Conservation (phyloP, 2,329 filamentous ascomycete species). For the Colletotrichum eleusines region DNA sequence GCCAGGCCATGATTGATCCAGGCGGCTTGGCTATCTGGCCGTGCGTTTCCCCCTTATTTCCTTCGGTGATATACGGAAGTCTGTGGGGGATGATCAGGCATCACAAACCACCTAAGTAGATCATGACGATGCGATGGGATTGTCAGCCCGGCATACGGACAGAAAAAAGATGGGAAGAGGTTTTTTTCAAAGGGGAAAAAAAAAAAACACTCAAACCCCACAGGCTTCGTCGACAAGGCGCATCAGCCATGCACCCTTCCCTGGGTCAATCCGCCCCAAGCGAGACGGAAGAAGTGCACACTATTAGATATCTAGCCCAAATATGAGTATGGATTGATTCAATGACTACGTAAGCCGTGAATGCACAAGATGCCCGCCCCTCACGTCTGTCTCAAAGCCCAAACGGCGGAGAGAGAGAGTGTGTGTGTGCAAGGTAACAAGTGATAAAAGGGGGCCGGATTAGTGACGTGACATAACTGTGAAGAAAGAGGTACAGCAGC, state of each 20-base stretch:
- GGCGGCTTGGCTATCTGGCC: constrained; percentile 15
- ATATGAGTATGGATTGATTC: background rate
- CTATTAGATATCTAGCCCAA: background rate
- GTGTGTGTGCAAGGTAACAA: background rate
- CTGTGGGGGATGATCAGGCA: no score
- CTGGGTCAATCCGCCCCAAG: background rate
- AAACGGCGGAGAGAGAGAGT: background rate
- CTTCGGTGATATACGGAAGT: background rate
- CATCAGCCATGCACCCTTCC: background rate
- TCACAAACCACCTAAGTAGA: no score
- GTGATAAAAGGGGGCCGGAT: background rate
- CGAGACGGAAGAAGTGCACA: background rate
- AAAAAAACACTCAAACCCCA: no score
- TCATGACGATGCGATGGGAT: constrained; percentile 22
- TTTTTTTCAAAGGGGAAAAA: background rate
- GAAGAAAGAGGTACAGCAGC: background rate
- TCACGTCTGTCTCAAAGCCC: background rate
- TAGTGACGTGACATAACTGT: background rate
- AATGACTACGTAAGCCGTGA: background rate
- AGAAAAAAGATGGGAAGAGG: background rate
- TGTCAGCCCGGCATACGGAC: background rate
- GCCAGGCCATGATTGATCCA: background rate
- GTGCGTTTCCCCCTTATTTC: background rate
- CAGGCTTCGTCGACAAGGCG: background rate
- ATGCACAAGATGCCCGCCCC: background rate